These are phyloP conservation scores for Aspergillus sp. DNA, from an alignment of 2,329 filamentous ascomycete genomes.

Conservation along the genomic window DNA sequence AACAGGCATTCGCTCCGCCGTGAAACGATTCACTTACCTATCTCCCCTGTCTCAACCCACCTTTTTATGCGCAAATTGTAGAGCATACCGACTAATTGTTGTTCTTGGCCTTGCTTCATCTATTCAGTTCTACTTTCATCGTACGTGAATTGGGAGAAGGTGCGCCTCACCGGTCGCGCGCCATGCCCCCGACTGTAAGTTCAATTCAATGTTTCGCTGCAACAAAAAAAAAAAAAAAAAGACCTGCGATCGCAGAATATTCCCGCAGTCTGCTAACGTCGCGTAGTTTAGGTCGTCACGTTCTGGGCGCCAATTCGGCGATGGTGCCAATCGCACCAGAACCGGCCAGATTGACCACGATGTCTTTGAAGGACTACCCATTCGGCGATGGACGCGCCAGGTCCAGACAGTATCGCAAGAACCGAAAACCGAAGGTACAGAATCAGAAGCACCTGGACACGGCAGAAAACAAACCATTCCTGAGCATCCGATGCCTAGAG, in stretches of 20 bases:
- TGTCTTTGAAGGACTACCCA: constrained; percentile 72
- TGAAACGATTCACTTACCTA: background rate
- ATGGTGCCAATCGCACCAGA: constrained; percentile 38
- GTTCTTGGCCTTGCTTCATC: background rate
- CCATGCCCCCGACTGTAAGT: constrained; percentile 38
- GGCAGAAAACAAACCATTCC: constrained; percentile 48
- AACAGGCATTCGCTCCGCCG: background rate
- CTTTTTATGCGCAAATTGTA: background rate
- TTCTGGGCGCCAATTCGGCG: constrained; percentile 58
- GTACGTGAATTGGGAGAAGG: constrained; percentile 5
- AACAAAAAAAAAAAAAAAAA: background rate
- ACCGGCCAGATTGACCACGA: constrained; percentile 62
- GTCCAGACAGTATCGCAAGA: constrained; percentile 67
- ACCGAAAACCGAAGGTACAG: constrained; percentile 59
- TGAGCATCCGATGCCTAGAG: constrained; percentile 85
- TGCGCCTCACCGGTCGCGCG: constrained; percentile 15
- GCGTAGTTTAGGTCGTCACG: constrained; percentile 56
- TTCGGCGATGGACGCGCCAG: constrained; percentile 84
- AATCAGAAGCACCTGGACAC: constrained; percentile 28
- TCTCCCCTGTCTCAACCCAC: background rate
- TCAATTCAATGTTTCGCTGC: constrained; percentile 7
- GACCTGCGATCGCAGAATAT: background rate
- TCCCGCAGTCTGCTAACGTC: constrained; percentile 16
- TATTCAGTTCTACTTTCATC: constrained; percentile 3
- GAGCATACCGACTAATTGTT: background rate